These are phyloP conservation scores for Phylloporus rhodoxanthus DNA, from an alignment of 768 basidiomycete species.

Conservation along the genomic window DNA sequence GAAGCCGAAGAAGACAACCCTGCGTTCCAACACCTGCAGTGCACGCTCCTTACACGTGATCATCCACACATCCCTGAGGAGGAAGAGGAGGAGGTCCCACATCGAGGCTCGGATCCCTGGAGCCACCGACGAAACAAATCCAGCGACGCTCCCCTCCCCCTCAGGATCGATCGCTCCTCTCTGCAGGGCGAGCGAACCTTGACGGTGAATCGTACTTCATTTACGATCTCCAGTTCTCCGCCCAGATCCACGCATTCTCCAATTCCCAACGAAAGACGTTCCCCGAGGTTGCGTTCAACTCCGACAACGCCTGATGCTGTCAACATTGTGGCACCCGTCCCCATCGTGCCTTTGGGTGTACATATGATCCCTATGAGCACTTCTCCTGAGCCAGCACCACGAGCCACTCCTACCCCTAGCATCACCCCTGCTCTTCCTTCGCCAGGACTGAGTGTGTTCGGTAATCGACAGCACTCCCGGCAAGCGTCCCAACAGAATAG, in stretches of 20 bases:
- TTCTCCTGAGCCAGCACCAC: slow-evolving; percentile 20
- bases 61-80: slow-evolving; percentile 68
- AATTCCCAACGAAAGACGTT: slow-evolving; percentile 10
- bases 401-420: slow-evolving; percentile 22
- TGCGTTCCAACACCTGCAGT: slow-evolving; percentile 31
- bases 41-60: slow-evolving; percentile 36
- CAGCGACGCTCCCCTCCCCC: slow-evolving; percentile 25
- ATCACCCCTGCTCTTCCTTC: slow-evolving; percentile 25
- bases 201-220: slow-evolving; percentile 12
- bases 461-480: slow-evolving; percentile 21
- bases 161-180: slow-evolving; percentile 15
- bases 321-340: slow-evolving; percentile 20
- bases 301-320: slow-evolving; percentile 26
- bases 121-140: slow-evolving; percentile 18
- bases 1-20: slow-evolving; percentile 58
- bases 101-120: slow-evolving; percentile 20
- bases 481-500: slow-evolving; percentile 42
- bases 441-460: slow-evolving; percentile 23
- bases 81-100: slow-evolving; percentile 51
- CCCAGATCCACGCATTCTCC: slow-evolving; percentile 21
- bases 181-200: slow-evolving; percentile 12
- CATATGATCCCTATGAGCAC: slow-evolving; percentile 18
- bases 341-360: slow-evolving; percentile 15
- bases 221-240: slow-evolving; percentile 12
- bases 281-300: slow-evolving; percentile 21